Percentiles rank a stretch among this genome's conserved stretches.
Evolutionary conservation across 1,284 basidiomycete genomes (phyloP).

Genomic region (Marasmius oreades): DNA sequence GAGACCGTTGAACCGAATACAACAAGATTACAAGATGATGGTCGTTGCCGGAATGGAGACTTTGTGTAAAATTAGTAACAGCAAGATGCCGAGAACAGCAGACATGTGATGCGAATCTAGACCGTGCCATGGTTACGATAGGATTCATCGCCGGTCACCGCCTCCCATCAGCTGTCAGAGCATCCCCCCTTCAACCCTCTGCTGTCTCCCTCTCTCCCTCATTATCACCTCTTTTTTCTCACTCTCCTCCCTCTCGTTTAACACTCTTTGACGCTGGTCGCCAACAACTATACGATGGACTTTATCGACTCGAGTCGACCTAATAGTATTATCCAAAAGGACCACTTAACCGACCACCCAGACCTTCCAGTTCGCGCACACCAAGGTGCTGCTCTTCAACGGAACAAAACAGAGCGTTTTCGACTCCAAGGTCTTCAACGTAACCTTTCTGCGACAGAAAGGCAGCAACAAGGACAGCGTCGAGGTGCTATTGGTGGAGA

Average conservation of each 20-base stretch:
- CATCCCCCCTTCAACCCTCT: background rate
- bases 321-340: constrained; percentile 8
- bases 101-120: too few species aligned
- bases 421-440: constrained; percentile 31
- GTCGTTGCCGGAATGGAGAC: too few species aligned
- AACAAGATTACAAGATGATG: too few species aligned
- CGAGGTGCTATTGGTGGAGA: constrained; percentile 15
- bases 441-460: constrained; percentile 36
- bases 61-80: too few species aligned
- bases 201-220: background rate
- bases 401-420: constrained; percentile 23
- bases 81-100: too few species aligned
- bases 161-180: too few species aligned
- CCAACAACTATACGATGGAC: constrained; percentile 9
- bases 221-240: background rate
- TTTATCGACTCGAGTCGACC: constrained; percentile 12
- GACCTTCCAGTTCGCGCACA: constrained; percentile 1
- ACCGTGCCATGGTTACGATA: too few species aligned
- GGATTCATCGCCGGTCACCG: too few species aligned
- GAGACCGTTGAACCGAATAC: too few species aligned
- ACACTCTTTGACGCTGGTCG: background rate
- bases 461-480: constrained; percentile 25
- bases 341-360: constrained; percentile 13
- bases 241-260: background rate
- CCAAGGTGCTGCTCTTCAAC: constrained; percentile 19